Evolutionary conservation across 768 basidiomycete genomes (phyloP), one percentile per base, ranked within the genome.

Genomic region (Chalciporus piperatus): DNA sequence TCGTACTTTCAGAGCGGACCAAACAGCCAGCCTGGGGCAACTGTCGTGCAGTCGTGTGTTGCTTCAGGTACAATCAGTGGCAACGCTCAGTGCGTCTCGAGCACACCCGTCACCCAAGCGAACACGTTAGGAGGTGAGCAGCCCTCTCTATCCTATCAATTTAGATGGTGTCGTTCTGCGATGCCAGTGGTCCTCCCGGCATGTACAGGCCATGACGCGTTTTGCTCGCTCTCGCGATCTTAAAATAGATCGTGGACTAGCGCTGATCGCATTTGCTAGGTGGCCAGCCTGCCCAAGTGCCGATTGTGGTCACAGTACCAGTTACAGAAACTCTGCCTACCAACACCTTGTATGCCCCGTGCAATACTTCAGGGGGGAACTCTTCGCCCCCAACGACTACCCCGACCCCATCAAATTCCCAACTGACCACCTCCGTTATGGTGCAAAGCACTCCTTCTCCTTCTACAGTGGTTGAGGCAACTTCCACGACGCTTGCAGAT

Each of bases 311-410:
- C 9, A 64, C 69, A 6, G 63, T 75, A 28, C 57, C 66, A 3
- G 54, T 74, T 30, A 70, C 62, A 12, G 48, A 58, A 22, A 59
- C 71, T 17, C 48, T 52, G 8, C 64, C 68, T 8, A 68, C 69
- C 4, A 55, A 65, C 30, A 81, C 80, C 7, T 59, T 79, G 33
- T 79, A 72, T 51, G 73, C 72, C 7, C 56, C 76, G 16, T 75
- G 74, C 30, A 65, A 70, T 37, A 58, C 60, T 9, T 60, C 55
- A n/a, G 61, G 55, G 40, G 46, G 16, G 30, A 54, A 40, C 9
- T 51, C 63, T 43, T 2, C 58, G 12, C 6, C 48, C 3, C 51
- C 54, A 53, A 22, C 60, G 8, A 14, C 51, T 38, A 20, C 32
- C 27, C 30, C 50, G 41, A 10, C 52, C 41, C n/a, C 57, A 37